These are phyloP conservation scores for Erucastrum elatum DNA, from an alignment of 345 rosid genomes.

Conservation along the genomic window DNA sequence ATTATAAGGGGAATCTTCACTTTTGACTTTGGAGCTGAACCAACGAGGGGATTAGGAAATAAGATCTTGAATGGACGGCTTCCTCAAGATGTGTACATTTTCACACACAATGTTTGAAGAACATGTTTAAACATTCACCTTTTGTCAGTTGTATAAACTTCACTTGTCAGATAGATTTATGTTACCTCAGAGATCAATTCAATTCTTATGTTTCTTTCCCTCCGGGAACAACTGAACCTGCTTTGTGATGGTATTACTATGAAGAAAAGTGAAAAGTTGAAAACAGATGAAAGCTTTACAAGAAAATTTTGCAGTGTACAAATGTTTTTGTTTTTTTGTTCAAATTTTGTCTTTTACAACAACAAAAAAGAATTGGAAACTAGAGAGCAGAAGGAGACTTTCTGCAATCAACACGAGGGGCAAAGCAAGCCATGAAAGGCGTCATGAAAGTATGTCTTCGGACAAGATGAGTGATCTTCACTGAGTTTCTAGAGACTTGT, in stretches of 20 bases:
- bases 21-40: slow-evolving; percentile 55
- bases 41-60: slow-evolving; percentile 74
- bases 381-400: slow-evolving; percentile 37
- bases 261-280: too few relatives aligned
- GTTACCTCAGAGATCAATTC: too few relatives aligned
- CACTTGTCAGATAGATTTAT: slow-evolving; percentile 16
- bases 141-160: slow-evolving; percentile 35
- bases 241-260: too few relatives aligned
- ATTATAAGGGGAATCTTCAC: background rate
- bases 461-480: slow-evolving; percentile 43
- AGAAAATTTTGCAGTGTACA: slow-evolving; percentile 30
- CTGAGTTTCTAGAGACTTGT: slow-evolving; percentile 38
- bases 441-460: slow-evolving; percentile 39
- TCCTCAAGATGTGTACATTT: too few relatives aligned
- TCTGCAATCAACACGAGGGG: slow-evolving; percentile 46
- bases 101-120: too few relatives aligned
- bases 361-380: background rate
- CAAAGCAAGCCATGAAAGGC: slow-evolving; percentile 56
- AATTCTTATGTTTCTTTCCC: too few relatives aligned
- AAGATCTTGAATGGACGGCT: slow-evolving; percentile 97
- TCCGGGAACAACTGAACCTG: too few relatives aligned
- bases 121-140: too few relatives aligned
- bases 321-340: slow-evolving; percentile 14
- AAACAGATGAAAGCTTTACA: slow-evolving; percentile 28
- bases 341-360: background rate